A percentile compares a stretch with the other conserved stretches of the same genome.
phyloP scores from a whole-genome alignment of 108 stramenopile species.

The Craspedostauros australis region DNA sequence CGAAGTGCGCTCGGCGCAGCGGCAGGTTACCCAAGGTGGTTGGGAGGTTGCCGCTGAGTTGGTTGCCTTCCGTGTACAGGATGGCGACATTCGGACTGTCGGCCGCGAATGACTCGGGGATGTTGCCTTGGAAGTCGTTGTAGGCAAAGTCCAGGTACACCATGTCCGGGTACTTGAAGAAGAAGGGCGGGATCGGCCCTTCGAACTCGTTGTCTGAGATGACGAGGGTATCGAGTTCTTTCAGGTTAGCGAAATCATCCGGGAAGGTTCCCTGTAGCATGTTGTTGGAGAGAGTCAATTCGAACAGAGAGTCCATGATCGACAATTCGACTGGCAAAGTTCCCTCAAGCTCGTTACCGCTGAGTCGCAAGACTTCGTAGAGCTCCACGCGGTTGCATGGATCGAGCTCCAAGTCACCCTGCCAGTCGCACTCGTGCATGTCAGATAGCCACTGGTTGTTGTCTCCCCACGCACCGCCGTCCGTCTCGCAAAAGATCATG shows the following conservation, averaged over 20 bases:
- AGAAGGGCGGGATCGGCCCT: constrained; percentile 43
- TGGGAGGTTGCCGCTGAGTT: constrained; percentile 53
- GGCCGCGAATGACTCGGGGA: constrained; percentile 19
- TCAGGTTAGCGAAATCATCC: constrained; percentile 9
- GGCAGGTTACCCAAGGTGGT: constrained; percentile 34
- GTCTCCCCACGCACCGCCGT: constrained; percentile 43
- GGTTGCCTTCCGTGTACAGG: constrained; percentile 52
- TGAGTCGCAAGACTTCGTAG: constrained; percentile 32
- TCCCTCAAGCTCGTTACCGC: constrained; percentile 37
- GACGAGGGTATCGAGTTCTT: constrained; percentile 34
- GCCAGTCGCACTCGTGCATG: constrained; percentile 50
- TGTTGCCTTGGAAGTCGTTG: constrained; percentile 29
- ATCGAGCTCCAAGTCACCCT: constrained; percentile 34
- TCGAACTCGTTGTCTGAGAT: constrained; percentile 46
- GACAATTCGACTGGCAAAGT: constrained; percentile 39
- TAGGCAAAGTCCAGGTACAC: constrained; percentile 40
- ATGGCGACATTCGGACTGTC: constrained; percentile 28
- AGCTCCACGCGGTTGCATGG: constrained; percentile 36
- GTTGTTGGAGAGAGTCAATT: constrained; percentile 38
- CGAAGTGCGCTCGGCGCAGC: constrained; percentile 25
- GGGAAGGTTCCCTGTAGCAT: constrained; percentile 43
- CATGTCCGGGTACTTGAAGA: constrained; percentile 41
- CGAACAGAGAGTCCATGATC: constrained; percentile 35
- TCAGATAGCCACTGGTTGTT: constrained; percentile 38
- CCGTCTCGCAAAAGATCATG: constrained; percentile 38